Evolutionary conservation across 225 moss, liverwort and hornwort genomes (phyloP), one percentile per base, ranked within the genome.

Genomic region (Neckera pumila): DNA sequence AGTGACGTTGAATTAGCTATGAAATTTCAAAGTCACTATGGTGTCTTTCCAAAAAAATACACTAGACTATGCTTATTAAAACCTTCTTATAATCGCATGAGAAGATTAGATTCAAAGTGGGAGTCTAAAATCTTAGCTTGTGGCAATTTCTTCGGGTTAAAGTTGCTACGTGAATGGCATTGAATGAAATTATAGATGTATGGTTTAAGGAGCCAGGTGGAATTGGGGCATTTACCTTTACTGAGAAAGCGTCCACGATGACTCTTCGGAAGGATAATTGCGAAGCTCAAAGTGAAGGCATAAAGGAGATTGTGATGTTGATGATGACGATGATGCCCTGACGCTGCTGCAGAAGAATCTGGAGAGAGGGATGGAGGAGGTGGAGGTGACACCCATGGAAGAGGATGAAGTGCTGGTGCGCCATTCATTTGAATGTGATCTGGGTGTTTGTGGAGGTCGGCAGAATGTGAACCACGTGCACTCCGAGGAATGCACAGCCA

Each of bases 371-470:
- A 97, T 97, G 96, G 94, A 88, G 51, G 96, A 93, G 75, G 87
- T 92, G 40, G 93, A 95, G 85, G 90, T 93, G 72, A 91, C 90
- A 69, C 94, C 95, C 71, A 96, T 96, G 96, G 97, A 97, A 78
- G 96, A 94, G 58, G 95, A 95, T 40, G 96, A 92, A 85, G 87
- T 88, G 26, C 88, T 91, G 76, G 95, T 93, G 62, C 91, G 94
- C 78, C 92, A 96, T 78, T 92, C 96, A 18, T 96, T 96, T 85
- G 98, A 96, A 88, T 95, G 95, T 78, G 96, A 98, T 74, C 88
- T 96, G 87, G 96, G 96, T 31, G 88, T 95, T 80, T 96, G 97
- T 88, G 94, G 96, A 66, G 96, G 98, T 38, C 92, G 94, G 40
- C 89, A 92, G 54, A 96, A 96, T 87, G 53, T 94, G 78, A 92